Evolutionary conservation across 2,329 filamentous ascomycete genomes (phyloP).

Genomic region (Aspergillus pseudoterreus): DNA sequence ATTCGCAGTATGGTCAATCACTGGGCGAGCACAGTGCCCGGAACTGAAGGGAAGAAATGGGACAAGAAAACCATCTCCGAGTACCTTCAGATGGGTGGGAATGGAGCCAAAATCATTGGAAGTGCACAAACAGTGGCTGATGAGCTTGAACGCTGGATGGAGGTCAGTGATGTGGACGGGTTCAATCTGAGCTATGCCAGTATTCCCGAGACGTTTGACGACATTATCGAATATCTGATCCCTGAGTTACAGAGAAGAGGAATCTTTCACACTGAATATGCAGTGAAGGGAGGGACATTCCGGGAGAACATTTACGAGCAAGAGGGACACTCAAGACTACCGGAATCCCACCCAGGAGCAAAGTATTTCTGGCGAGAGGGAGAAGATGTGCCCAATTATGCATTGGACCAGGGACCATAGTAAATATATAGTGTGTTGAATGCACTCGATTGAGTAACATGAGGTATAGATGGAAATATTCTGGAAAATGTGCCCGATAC

Average conservation of each 20-base stretch:
- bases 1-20: conserved; percentile 44
- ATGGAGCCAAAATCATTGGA: conserved; percentile 34
- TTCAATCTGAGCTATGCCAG: conserved; percentile 35
- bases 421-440: not conserved
- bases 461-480: too few relatives aligned
- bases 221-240: conserved; percentile 29
- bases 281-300: conserved; percentile 34
- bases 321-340: conserved; percentile 27
- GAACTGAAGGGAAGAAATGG: conserved; percentile 38
- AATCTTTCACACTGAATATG: conserved; percentile 37
- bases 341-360: conserved; percentile 33
- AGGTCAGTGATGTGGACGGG: conserved; percentile 32
- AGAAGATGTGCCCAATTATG: conserved; percentile 30
- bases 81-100: conserved; percentile 32
- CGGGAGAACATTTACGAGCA: conserved; percentile 38
- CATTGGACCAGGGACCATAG: conserved; percentile 8
- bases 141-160: conserved; percentile 35
- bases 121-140: conserved; percentile 36
- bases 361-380: conserved; percentile 35
- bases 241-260: conserved; percentile 33
- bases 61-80: conserved; percentile 34
- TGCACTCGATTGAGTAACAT: too few relatives aligned
- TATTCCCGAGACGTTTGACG: conserved; percentile 34
- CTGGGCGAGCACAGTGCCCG: conserved; percentile 43
- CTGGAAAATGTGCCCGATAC: not conserved